These are phyloP conservation scores for Cyberlindnera sargentensis DNA, from an alignment of 805 yeast genomes.

Conservation along the genomic window DNA sequence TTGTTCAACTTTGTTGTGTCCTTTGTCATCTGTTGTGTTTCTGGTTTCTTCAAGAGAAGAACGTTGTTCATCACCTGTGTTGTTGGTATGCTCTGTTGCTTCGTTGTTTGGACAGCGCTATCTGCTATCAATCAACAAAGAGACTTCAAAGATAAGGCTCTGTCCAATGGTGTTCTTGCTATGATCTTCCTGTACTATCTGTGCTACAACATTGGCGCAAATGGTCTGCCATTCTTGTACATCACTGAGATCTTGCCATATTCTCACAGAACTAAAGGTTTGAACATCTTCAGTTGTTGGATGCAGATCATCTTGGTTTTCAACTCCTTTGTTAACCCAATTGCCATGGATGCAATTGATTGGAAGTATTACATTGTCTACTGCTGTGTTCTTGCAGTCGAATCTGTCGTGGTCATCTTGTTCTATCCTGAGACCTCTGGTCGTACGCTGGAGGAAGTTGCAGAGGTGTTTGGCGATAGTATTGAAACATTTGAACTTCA, in stretches of 20 bases:
- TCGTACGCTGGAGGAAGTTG: conserved; percentile 33
- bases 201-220: conserved; percentile 34
- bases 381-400: conserved; percentile 25
- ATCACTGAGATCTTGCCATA: conserved; percentile 34
- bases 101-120: conserved; percentile 36
- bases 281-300: conserved; percentile 12
- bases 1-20: conserved; percentile 34
- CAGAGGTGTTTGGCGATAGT: conserved; percentile 26
- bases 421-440: conserved; percentile 33
- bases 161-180: conserved; percentile 40
- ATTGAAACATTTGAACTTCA: conserved; percentile 3
- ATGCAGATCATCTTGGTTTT: conserved; percentile 18
- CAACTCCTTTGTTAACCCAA: conserved; percentile 31
- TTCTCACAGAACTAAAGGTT: conserved; percentile 24
- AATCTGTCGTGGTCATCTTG: conserved; percentile 23
- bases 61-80: conserved; percentile 30
- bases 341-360: conserved; percentile 30
- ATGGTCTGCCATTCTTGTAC: conserved; percentile 40
- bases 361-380: conserved; percentile 32
- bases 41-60: conserved; percentile 28
- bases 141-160: conserved; percentile 30
- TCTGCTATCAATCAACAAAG: conserved; percentile 39
- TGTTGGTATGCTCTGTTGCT: conserved; percentile 29
- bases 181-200: conserved; percentile 33
- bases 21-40: conserved; percentile 20